Evolutionary conservation across 163 green algal species (phyloP), one percentile per base, ranked within the genome.

Genomic region (Chlorella variabilis): DNA sequence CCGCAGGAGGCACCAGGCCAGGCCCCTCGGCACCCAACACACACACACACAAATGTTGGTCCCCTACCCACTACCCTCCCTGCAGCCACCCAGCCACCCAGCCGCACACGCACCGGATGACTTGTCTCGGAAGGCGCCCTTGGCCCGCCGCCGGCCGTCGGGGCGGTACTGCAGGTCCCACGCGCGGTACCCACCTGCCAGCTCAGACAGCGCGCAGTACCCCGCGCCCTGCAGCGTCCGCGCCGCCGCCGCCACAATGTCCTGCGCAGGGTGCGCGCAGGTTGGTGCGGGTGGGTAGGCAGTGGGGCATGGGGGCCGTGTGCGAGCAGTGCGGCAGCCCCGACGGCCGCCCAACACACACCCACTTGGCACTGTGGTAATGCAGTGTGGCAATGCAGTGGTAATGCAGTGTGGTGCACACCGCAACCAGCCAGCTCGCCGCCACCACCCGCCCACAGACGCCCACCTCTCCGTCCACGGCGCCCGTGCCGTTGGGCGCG

Each of bases 131-230:
- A 71, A 84, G 8, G 58, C 59, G 69, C 79, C 79, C 58, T 66
- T 67, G 23, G 63, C 79, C 18, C 79, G 56, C 69, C 58, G 58
- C 69, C 71, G 70, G 3, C 79, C 79, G 27, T 79, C 71, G 0
- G 79, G 68, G 0, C 68, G 71, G 42, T 75, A 75, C 59, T n/a
- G 27, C 58, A 75, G 36, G 42, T 84, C 79, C 79, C 79, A 84
- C 1, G 69, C 79, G 17, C 56, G 38, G 79, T 61, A 84, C 42
- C 79, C 79, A 17, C 79, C 79, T 45, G 34, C 79, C 79, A 84
- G 79, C 58, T 84, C 79, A 9, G 42, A 38, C 41, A 84, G 58
- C 33, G 36, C 3, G 2, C 20, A 27, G 59, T 84, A 80, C 3
- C 79, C 79, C 3, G 69, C 69, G 0, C 20, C 58, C 25, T 34